phyloP scores from a whole-genome alignment of 805 yeast species.

The Wickerhamomyces alni region DNA sequence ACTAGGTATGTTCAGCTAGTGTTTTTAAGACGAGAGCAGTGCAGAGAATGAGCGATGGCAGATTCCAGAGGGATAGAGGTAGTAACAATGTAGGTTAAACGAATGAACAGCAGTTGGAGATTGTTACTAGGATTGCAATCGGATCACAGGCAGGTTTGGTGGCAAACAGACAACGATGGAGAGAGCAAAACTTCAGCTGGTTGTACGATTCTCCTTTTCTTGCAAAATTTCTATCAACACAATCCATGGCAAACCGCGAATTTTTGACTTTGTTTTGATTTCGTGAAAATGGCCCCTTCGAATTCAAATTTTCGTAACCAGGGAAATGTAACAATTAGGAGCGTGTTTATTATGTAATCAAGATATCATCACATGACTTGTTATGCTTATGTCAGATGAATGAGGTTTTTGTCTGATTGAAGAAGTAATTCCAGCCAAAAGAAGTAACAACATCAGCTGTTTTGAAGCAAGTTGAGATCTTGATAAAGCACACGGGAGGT shows the following conservation, averaged over 20 bases:
- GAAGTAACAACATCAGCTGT: too few species aligned
- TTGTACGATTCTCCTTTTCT: too few species aligned
- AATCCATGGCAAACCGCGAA: neutral
- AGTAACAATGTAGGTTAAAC: neutral
- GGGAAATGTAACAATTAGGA: neutral
- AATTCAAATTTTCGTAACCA: too few species aligned
- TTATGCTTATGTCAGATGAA: neutral
- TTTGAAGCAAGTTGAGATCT: too few species aligned
- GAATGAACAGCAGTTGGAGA: slow-evolving; percentile 4
- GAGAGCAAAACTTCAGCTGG: neutral
- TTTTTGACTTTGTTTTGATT: neutral
- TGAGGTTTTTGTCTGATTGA: too few species aligned
- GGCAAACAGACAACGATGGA: too few species aligned
- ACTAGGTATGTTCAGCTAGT: too few species aligned
- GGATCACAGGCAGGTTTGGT: too few species aligned
- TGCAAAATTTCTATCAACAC: too few species aligned
- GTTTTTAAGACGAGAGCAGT: neutral
- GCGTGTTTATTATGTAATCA: neutral
- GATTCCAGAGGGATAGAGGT: neutral
- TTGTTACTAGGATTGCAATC: neutral
- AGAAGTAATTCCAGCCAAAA: too few species aligned
- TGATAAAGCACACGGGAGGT: too few species aligned
- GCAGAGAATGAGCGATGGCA: neutral
- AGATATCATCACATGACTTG: neutral
- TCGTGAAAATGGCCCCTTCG: neutral